Evolutionary conservation across 2,329 filamentous ascomycete genomes (phyloP), one percentile per base, ranked within the genome.

Genomic region (Colletotrichum trifolii): DNA sequence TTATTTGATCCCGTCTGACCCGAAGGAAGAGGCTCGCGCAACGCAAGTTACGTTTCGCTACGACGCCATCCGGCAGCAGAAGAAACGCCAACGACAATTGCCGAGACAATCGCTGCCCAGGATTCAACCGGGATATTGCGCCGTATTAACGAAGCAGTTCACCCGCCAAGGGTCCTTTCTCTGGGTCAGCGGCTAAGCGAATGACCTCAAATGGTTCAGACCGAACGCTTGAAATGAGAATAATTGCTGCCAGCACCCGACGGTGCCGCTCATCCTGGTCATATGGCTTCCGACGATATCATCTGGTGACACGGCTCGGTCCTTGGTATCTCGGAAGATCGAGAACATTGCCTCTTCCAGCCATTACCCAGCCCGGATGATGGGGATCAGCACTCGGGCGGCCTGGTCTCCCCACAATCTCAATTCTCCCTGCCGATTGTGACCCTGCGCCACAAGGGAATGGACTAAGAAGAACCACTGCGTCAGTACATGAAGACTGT

Each of bases 71-170:
- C 25, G 25, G 25, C 25, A 25, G 3, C 12, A 33, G 13, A 43
- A 43, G 47, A 13, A 42, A 8, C 2, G 11, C 6, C 3, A 8
- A 9, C 6, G 8, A 15, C 7, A n/a, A 11, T 13, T n/a, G 43
- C 9, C 8, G 9, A 39, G 10, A 12, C 10, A 8, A 25, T 1
- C 13, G 11, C 15, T 8, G 13, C 39, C 17, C 25, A 8, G 17
- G 45, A 36, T 52, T 46, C 35, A 56, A 11, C 45, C 62, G 12
- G 25, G 39, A 39, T 46, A 39, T 46, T 25, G 45, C 49, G 33
- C 46, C 50, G 46, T 43, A 6, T 62, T n/a, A n/a, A 65, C 56
- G 39, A 56, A 38, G 11, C 36, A 6, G 12, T 25, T 36, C 13
- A 7, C 7, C 17, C 48, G 34, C 9, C 33, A 55, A 50, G n/a